phyloP scores from a whole-genome alignment of 306 rosid genomes.

The Chamaecrista fasciculata region DNA sequence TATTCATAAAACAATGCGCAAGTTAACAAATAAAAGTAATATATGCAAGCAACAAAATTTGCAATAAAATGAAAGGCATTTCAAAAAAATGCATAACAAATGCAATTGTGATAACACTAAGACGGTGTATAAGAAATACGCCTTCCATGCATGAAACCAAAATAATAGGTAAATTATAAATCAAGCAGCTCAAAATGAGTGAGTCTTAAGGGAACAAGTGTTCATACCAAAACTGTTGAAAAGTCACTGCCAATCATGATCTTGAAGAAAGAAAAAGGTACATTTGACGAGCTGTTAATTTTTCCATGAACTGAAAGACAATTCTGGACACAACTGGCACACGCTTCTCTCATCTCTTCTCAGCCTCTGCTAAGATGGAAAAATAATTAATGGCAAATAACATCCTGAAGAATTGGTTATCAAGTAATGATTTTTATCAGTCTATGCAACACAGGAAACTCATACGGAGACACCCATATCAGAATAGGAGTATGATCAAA shows the following conservation, averaged over 20 bases:
- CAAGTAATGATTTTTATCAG: no score
- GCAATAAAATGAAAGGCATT: not conserved
- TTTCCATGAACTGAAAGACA: slow-evolving; percentile 43
- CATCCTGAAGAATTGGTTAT: no score
- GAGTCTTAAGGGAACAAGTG: not conserved
- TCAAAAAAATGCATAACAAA: not conserved
- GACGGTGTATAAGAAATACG: not conserved
- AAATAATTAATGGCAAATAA: no score
- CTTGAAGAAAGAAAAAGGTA: slow-evolving; percentile 56
- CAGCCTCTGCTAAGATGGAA: no score
- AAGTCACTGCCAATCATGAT: slow-evolving; percentile 41
- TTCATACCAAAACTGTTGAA: slow-evolving; percentile 45
- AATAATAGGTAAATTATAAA: not conserved
- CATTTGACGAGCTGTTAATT: slow-evolving; percentile 21
- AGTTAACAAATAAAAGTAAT: not conserved
- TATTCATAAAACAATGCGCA: not conserved
- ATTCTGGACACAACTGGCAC: slow-evolving; percentile 39
- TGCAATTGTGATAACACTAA: not conserved
- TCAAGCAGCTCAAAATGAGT: not conserved
- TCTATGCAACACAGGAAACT: no score
- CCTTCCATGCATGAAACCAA: not conserved
- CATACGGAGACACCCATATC: no score
- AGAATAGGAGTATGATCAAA: no score
- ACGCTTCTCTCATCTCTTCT: slow-evolving; percentile 27
- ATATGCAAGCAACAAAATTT: not conserved